Conservation (phyloP, 2,329 filamentous ascomycete genomes). For the Coniochaeta ligniaria region DNA sequence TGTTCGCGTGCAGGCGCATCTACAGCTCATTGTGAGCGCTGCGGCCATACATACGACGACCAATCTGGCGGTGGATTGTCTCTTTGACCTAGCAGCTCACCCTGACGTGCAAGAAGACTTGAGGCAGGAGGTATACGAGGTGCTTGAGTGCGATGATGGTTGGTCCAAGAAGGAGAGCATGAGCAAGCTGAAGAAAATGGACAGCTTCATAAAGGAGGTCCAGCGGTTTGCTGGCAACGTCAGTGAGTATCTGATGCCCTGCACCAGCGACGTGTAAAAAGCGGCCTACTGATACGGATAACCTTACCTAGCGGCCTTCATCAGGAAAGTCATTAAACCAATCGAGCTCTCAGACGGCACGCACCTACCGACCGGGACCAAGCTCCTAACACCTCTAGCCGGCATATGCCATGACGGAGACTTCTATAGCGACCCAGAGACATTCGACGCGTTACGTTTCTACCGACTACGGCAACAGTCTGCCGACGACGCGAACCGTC, state of each 20-base stretch:
- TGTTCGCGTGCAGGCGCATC: slow-evolving; percentile 28
- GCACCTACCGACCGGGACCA: slow-evolving; percentile 32
- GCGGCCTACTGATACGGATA: slow-evolving; percentile 9
- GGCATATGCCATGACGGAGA: slow-evolving; percentile 33
- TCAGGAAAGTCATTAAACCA: slow-evolving; percentile 37
- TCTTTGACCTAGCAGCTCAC: slow-evolving; percentile 41
- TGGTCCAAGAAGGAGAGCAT: slow-evolving; percentile 35
- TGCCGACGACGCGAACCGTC: slow-evolving; percentile 27
- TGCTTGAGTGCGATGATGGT: slow-evolving; percentile 31
- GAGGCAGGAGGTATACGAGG: slow-evolving; percentile 36
- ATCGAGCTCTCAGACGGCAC: slow-evolving; percentile 38
- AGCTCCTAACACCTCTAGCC: slow-evolving; percentile 30
- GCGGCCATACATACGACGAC: slow-evolving; percentile 39
- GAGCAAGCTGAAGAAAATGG: slow-evolving; percentile 35
- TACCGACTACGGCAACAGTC: slow-evolving; percentile 33
- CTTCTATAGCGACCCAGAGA: slow-evolving; percentile 30
- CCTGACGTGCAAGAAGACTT: slow-evolving; percentile 40
- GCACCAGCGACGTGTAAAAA: too few relatives aligned
- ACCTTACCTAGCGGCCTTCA: slow-evolving; percentile 29
- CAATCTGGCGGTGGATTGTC: slow-evolving; percentile 36
- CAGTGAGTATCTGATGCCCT: slow-evolving; percentile 21
- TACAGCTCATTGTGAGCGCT: slow-evolving; percentile 36
- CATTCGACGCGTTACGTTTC: slow-evolving; percentile 42
- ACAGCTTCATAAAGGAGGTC: slow-evolving; percentile 41
- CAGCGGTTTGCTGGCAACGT: slow-evolving; percentile 33